These are phyloP conservation scores for Metschnikowia cerradonensis DNA, from an alignment of 805 yeast genomes.

Conservation along the genomic window DNA sequence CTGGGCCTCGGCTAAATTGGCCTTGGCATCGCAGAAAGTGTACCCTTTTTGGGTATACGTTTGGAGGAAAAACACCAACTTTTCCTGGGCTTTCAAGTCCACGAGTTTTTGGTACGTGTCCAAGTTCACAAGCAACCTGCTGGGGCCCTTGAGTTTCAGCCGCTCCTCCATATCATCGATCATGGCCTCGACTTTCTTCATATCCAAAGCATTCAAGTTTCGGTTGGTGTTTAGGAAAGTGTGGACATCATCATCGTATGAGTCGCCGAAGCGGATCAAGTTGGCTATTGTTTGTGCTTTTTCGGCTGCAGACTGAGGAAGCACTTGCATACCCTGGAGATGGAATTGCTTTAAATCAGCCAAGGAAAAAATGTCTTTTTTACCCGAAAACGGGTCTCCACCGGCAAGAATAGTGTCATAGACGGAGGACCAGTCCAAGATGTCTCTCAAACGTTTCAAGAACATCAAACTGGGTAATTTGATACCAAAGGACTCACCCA, in stretches of 20 bases:
- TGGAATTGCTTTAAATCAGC: conserved; percentile 26
- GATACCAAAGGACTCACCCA: conserved; percentile 60
- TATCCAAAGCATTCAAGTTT: conserved; percentile 17
- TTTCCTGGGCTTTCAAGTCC: conserved; percentile 23
- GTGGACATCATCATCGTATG: conserved; percentile 18
- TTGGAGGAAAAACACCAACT: conserved; percentile 26
- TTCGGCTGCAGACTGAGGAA: conserved; percentile 32
- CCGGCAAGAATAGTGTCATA: conserved; percentile 34
- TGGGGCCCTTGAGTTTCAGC: conserved; percentile 20
- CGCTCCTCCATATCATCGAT: conserved; percentile 25
- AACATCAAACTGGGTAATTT: conserved; percentile 44
- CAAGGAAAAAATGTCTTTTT: conserved; percentile 32
- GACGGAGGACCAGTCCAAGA: conserved; percentile 31
- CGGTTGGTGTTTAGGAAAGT: conserved; percentile 17
- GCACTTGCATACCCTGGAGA: conserved; percentile 24
- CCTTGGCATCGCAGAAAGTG: conserved; percentile 22
- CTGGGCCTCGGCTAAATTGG: conserved; percentile 19
- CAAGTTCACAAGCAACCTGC: conserved; percentile 26
- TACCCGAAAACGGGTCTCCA: conserved; percentile 37
- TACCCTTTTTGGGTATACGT: conserved; percentile 11
- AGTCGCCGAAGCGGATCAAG: conserved; percentile 25
- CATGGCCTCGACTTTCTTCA: conserved; percentile 23
- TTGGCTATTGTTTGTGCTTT: conserved; percentile 22
- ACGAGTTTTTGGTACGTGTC: conserved; percentile 20
- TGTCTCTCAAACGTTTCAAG: conserved; percentile 33